A percentile compares a stretch with the other conserved stretches of the same genome.
These are phyloP conservation scores for Euphorbia corollata DNA, from an alignment of 441 rosid genomes.

Conservation along the genomic window DNA sequence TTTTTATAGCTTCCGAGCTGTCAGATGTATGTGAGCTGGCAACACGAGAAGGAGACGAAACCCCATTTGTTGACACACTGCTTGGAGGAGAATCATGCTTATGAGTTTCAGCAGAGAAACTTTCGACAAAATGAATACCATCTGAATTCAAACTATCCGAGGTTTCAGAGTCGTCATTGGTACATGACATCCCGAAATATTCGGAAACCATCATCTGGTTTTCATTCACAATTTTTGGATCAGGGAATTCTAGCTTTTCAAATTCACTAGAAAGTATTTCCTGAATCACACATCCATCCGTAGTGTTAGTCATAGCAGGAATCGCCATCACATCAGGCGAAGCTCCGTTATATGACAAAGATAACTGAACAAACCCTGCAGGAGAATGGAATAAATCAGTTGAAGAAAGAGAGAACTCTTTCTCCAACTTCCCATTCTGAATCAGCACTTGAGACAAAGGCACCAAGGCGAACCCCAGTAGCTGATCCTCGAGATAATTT, in stretches of 20 bases:
- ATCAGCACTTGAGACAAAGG: constrained; percentile 79
- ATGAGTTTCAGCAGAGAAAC: constrained; percentile 42
- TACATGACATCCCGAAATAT: constrained; percentile 60
- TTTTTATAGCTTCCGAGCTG: constrained; percentile 39
- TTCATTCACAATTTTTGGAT: constrained; percentile 79
- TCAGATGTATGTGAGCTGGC: constrained; percentile 55
- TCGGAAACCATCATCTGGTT: constrained; percentile 94
- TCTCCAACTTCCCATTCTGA: constrained; percentile 68
- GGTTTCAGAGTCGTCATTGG: constrained; percentile 50
- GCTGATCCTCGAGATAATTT: constrained; percentile 95
- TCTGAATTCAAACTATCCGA: constrained; percentile 58
- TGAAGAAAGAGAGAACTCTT: constrained; percentile 92
- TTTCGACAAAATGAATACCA: constrained; percentile 38
- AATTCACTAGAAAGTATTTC: constrained; percentile 50
- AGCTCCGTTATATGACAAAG: constrained; percentile 68
- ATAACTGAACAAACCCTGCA: constrained; percentile 82
- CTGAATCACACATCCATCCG: constrained; percentile 31
- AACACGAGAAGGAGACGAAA: constrained; percentile 55
- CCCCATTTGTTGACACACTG: constrained; percentile 61
- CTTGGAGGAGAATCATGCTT: constrained; percentile 76
- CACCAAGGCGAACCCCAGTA: constrained; percentile 83
- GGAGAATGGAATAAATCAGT: constrained; percentile 95
- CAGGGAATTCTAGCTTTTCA: constrained; percentile 96
- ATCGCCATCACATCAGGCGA: constrained; percentile 85
- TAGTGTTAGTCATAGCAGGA: constrained; percentile 37